Evolutionary conservation across 441 rosid species (phyloP).

Genomic region (Populus hybrid): DNA sequence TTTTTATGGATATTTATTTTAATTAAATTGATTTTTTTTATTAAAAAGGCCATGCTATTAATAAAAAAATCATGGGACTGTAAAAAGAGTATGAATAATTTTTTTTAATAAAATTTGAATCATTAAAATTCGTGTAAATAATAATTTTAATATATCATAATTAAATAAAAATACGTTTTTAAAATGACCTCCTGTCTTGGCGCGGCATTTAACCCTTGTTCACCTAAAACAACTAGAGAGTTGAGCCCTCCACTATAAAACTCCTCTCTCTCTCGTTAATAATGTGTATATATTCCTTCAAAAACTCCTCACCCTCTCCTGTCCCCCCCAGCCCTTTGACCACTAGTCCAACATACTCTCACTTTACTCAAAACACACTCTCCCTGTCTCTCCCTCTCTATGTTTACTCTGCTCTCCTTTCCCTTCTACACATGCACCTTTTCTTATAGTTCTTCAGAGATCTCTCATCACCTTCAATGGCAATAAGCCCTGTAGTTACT

Average conservation of each 20-base stretch:
- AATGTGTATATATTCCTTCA: conserved; percentile 6
- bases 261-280: conserved; percentile 4
- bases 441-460: conserved; percentile 14
- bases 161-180: too few species aligned
- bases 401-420: conserved; percentile 16
- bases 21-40: background rate
- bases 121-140: background rate
- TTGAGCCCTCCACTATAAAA: conserved; percentile 17
- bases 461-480: conserved; percentile 40
- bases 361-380: background rate
- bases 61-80: too few species aligned
- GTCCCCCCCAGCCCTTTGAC: conserved; percentile 35
- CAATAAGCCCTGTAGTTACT: background rate
- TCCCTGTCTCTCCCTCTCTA: conserved; percentile 9
- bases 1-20: background rate
- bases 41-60: too few species aligned
- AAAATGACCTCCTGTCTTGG: too few species aligned
- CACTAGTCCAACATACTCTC: conserved; percentile 31
- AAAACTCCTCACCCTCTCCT: conserved; percentile 11
- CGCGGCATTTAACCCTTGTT: too few species aligned
- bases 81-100: too few species aligned
- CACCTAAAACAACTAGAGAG: background rate
- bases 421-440: conserved; percentile 18
- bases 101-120: background rate
- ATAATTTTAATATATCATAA: too few species aligned